These are phyloP conservation scores for Aspergillus chevalieri DNA, from an alignment of 2,329 filamentous ascomycete genomes.

Conservation along the genomic window DNA sequence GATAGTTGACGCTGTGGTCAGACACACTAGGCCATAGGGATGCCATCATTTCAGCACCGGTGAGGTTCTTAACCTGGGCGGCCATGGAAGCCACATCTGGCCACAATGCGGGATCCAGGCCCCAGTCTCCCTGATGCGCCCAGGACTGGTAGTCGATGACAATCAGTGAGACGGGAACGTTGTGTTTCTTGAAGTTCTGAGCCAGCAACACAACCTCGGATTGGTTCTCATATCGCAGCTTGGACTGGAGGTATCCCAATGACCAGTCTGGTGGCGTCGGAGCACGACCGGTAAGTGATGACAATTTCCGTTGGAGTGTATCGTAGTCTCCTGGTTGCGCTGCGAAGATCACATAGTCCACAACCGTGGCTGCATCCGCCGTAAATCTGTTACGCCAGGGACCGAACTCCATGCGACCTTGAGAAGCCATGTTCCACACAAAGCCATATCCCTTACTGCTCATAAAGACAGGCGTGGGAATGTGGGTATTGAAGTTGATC, in stretches of 20 bases:
- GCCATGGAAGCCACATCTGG: slow-evolving; percentile 60
- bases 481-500: slow-evolving; percentile 60
- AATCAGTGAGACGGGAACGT: slow-evolving; percentile 56
- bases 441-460: slow-evolving; percentile 55
- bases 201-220: slow-evolving; percentile 55
- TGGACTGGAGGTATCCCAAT: slow-evolving; percentile 61
- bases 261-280: slow-evolving; percentile 61
- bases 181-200: slow-evolving; percentile 47
- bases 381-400: slow-evolving; percentile 55
- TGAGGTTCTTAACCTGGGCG: slow-evolving; percentile 48
- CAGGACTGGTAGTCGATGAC: slow-evolving; percentile 62
- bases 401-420: slow-evolving; percentile 55
- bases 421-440: slow-evolving; percentile 58
- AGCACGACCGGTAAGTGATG: slow-evolving; percentile 48
- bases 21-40: slow-evolving; percentile 63
- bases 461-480: slow-evolving; percentile 54
- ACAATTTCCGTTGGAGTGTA: slow-evolving; percentile 50
- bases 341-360: slow-evolving; percentile 58
- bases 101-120: slow-evolving; percentile 56
- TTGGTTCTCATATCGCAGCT: slow-evolving; percentile 57
- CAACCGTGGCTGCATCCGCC: slow-evolving; percentile 46
- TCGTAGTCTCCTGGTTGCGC: slow-evolving; percentile 43
- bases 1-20: slow-evolving; percentile 50
- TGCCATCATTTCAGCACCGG: slow-evolving; percentile 57
- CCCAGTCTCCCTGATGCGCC: slow-evolving; percentile 60